Evolutionary conservation across 805 yeast genomes (phyloP), one percentile per base, ranked within the genome.

Genomic region (Candida insectalens): DNA sequence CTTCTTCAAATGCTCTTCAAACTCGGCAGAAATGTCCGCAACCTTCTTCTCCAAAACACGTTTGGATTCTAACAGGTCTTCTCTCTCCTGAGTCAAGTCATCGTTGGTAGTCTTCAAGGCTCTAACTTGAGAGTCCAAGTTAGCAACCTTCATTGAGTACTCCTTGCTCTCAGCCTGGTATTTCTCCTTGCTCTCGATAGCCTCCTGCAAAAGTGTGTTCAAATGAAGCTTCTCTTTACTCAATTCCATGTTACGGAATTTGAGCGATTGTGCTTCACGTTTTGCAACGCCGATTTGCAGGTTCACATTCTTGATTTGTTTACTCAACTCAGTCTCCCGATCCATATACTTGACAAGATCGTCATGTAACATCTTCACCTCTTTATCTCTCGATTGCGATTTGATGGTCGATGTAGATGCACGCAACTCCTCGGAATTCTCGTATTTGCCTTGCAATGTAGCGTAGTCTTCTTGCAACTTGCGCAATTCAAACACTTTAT

Each of bases 321-420:
- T 80, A 38, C 77, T 71, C 35, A 80, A 52, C 20, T 69, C 73
- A 1, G 84, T 75, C 51, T 84, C 94, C 25, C 63, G 65, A 44
- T 76, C 75, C 57, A 76, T 60, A 41, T 72, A 67, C 35, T 62
- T 60, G 25, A 67, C 62, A 25, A 83, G 49, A 30, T 75, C 76
- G 23, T 62, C 62, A 41, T 69, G 72, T 37, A 82, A 50, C 32
- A 62, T 59, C 34, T 69, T 65, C 32, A 80, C 59, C 44, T 82
- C 82, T 21, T 59, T 62, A 31, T 63, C 69, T 33, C 60, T 62
- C 16, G 52, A 41, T 10, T 46, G 44, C 3, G 53, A 41, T 17
- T 45, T 43, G 19, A 44, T 38, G 5, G 59, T 55, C 4, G 53
- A 44, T 2, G 58, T 49, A 4, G 62, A 55, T 19, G 49, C 27